These are phyloP conservation scores for Aspergillus diversus DNA, from an alignment of 495 filamentous ascomycete genomes.

Conservation along the genomic window DNA sequence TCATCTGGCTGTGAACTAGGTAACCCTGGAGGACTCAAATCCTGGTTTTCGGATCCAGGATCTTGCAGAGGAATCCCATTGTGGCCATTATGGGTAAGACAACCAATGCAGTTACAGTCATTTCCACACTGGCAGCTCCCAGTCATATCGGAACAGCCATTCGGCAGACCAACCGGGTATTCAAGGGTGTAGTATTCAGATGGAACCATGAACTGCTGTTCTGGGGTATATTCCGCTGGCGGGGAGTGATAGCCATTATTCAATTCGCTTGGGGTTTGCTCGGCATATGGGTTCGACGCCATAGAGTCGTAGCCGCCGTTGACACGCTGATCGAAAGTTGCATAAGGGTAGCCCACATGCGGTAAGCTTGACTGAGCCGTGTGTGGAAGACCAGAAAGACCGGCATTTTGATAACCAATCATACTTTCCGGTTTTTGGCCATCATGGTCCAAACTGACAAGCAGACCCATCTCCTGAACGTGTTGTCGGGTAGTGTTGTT, in stretches of 20 bases:
- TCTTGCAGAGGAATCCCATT: constrained; percentile 35
- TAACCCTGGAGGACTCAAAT: background rate
- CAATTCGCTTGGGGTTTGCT: constrained; percentile 11
- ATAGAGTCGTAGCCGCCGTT: no score
- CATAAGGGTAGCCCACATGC: no score
- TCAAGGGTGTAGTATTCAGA: constrained; percentile 51
- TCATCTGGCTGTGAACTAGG: background rate
- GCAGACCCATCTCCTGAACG: constrained; percentile 54
- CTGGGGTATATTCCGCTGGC: constrained; percentile 29
- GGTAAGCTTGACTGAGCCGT: no score
- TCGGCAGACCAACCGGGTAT: constrained; percentile 48
- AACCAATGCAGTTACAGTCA: constrained; percentile 55
- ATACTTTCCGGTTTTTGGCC: background rate
- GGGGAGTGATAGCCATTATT: constrained; percentile 36
- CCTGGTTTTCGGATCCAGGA: constrained; percentile 5
- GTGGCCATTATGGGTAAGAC: constrained; percentile 54
- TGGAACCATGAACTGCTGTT: constrained; percentile 44
- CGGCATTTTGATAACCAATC: no score
- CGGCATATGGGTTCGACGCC: background rate
- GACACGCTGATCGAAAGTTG: no score
- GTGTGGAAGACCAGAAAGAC: no score
- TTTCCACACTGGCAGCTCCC: constrained; percentile 54
- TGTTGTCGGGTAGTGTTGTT: constrained; percentile 71
- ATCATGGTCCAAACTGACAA: constrained; percentile 37
- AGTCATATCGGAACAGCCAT: constrained; percentile 45